Base-by-base conservation (phyloP, 2,329 filamentous ascomycete genomes). In the Hymenoscyphus salicellus region DNA sequence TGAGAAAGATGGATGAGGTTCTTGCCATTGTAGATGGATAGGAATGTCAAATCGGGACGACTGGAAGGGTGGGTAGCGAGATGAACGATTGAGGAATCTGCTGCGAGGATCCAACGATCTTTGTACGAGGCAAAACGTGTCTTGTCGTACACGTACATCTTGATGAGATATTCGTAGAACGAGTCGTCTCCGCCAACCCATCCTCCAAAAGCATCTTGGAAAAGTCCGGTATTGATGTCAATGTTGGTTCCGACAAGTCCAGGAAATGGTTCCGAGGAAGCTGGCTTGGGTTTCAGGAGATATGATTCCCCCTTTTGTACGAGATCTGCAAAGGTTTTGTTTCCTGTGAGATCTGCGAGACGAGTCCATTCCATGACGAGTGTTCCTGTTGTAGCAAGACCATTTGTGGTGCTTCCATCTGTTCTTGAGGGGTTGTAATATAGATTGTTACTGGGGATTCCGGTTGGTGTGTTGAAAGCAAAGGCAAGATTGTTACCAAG, bases 91-190 rank as follows among this genome's bases (percentile, higher is more conserved):
- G 87, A 88, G 6, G 89, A 92, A 70, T 96, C 88, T 61, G 88
- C 90, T 1, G 92, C 92, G 0, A 82, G 74, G 52, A 91, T 78
- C 92, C 92, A 97, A 58, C 86, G 86, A 68, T 93, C 88, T 71
- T 83, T 86, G 78, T 94, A 92, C 2, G 76, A 67, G 1, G 72
- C 77, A 72, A 90, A 96, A 2, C 86, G 82, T 5, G 75, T 70
- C 0, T 86, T 81, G 73, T 94, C 89, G 75, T 96, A 96, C 62
- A 94, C 77, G 72, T 88, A 96, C 90, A 95, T 94, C 80, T 96
- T 96, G 76, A 96, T 89, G 36, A 96, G 84, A 72, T 96, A 96
- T 78, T 96, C 92, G 78, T 96, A 96, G 78, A 89, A 96, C 55
- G 87, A 91, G 76, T 96, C 92, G 33, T 84, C 84, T 6, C 90